Conservation (phyloP, 257 asterid genomes). For the Fraxinus pennsylvanica region DNA sequence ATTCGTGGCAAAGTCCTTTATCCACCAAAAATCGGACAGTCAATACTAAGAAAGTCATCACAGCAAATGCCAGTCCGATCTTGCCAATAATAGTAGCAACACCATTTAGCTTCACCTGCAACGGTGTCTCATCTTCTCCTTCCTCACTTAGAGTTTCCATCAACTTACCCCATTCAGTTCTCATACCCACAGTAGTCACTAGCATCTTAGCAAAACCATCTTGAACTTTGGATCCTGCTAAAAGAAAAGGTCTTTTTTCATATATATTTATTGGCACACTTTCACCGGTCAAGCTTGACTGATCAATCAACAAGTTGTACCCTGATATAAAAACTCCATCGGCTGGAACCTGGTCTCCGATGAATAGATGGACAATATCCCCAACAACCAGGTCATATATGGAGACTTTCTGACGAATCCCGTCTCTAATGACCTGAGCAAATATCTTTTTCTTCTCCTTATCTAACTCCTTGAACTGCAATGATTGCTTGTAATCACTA, state of each 20-base stretch:
- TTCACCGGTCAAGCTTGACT: constrained; percentile 95
- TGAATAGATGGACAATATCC: constrained; percentile 67
- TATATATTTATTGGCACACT: constrained; percentile 69
- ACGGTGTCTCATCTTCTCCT: constrained; percentile 97
- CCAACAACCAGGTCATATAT: constrained; percentile 90
- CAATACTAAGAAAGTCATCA: constrained; percentile 71
- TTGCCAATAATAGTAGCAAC: constrained; percentile 95
- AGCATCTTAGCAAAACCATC: constrained; percentile 91
- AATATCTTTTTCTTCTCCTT: constrained; percentile 92
- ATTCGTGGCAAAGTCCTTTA: constrained; percentile 59
- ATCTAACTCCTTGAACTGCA: constrained; percentile 91
- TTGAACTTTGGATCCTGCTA: constrained; percentile 86
- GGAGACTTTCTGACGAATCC: constrained; percentile 72
- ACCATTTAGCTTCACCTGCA: constrained; percentile 95
- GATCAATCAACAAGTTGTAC: constrained; percentile 77
- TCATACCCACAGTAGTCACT: constrained; percentile 96
- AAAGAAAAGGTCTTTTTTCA: constrained; percentile 79
- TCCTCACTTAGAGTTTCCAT: constrained; percentile 92
- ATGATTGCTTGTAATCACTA: constrained; percentile 95
- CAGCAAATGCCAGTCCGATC: constrained; percentile 77
- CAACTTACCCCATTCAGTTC: constrained; percentile 98
- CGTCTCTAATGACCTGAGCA: constrained; percentile 83
- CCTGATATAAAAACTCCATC: constrained; percentile 87
- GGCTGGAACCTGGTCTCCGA: constrained; percentile 87
- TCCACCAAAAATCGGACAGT: constrained; percentile 59